Conservation (phyloP, 2,329 filamentous ascomycete species). For the Endothia cerciana region DNA sequence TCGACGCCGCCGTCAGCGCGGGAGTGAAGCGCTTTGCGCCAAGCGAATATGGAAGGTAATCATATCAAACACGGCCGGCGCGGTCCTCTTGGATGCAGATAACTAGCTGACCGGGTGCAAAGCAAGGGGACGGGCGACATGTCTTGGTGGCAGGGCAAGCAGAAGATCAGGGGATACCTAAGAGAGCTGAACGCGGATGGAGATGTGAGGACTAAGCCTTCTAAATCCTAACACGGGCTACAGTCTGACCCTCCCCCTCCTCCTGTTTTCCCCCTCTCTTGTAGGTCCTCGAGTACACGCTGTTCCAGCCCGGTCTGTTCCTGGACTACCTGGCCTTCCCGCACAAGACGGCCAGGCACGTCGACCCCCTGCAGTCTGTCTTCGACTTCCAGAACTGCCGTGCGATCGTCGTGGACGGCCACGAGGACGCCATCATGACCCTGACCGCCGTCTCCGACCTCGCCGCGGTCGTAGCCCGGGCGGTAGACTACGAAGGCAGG, state of each 20-base stretch:
- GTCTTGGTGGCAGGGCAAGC: constrained; percentile 56
- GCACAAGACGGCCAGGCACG: constrained; percentile 47
- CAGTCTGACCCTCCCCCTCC: not conserved
- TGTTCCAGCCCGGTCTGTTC: constrained; percentile 60
- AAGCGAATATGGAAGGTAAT: constrained; percentile 58
- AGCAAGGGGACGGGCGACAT: constrained; percentile 43
- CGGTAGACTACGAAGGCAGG: constrained; percentile 47
- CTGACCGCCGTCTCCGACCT: constrained; percentile 50
- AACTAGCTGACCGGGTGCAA: not conserved
- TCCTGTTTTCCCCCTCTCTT: not conserved
- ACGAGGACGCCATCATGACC: constrained; percentile 47
- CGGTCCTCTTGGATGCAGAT: not conserved
- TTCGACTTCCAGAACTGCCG: constrained; percentile 47
- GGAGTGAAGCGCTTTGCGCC: constrained; percentile 63
- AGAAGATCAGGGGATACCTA: constrained; percentile 53
- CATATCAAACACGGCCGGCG: not conserved
- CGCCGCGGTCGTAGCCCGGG: constrained; percentile 42
- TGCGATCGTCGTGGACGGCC: constrained; percentile 47
- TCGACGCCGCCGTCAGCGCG: constrained; percentile 58
- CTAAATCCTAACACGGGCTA: not conserved
- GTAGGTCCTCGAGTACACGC: constrained; percentile 58
- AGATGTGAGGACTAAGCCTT: constrained; percentile 39
- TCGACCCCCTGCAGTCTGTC: constrained; percentile 44
- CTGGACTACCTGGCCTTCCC: constrained; percentile 59
- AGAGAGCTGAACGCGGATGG: constrained; percentile 52